Base-by-base conservation (phyloP, 1,284 basidiomycete species). In the Thelephora terrestris region DNA sequence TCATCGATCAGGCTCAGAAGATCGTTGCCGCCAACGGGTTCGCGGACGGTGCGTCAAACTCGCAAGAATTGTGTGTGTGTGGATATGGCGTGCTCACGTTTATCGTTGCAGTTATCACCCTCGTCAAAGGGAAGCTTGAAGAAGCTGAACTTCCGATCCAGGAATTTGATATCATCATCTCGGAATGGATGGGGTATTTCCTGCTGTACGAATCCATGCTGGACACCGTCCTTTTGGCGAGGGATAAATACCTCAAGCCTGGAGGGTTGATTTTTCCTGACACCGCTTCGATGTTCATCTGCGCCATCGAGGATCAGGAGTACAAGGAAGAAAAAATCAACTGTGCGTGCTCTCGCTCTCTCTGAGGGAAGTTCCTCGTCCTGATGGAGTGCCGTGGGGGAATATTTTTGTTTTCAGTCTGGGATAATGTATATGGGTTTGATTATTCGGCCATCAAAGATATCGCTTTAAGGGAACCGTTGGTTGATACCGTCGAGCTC, bases 321-420 rank as follows among this genome's bases (percentile, higher is more conserved):
- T 99, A 99, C 79, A 99, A 99, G 70, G 94, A 99, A 58, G 95
- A 99, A 69, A 99, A 99, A 71, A 99, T 99, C 64, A 93, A 93
- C 68, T 97, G 92, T 94, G 61, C 61, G 86, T 59, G 7, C 10
- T 37, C 18, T 24, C 27, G 17, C 17, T 38, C 21, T n/a, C n/a
- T 49, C 27, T 37, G 20, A 2, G 17, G 27, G 21, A 18, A 21
- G 12, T 43, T 9, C 10, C 23, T 27, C 29, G 12, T 32, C 14
- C 12, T 32, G 29, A 32, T 10, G 29, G 29, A 12, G 29, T n/a
- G n/a, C n/a, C n/a, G 29, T 32, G 29, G 23, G 20, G 49, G 32
- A 47, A 18, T 20, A 12, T 10, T 43, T 45, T 9, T n/a, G n/a
- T 43, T 10, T 38, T 5, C 58, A 95, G 92, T 97, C 76, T 99